phyloP scores from a whole-genome alignment of 1,139 yeast genomes.

The Cylindricascospora bacillispora region DNA sequence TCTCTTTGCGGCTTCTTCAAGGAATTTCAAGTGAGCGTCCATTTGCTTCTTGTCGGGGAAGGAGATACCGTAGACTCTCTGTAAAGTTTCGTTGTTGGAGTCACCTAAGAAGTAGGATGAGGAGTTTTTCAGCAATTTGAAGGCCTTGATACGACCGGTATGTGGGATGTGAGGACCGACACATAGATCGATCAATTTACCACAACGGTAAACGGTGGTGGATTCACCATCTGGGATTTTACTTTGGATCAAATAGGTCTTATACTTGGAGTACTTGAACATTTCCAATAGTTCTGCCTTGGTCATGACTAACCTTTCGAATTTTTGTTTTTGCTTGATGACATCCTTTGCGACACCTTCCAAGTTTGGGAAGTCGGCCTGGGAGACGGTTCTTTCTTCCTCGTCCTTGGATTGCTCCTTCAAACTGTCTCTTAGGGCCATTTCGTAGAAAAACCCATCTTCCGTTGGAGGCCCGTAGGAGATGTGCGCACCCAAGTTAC shows the following conservation, averaged over 20 bases:
- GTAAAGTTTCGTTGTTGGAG: constrained; percentile 82
- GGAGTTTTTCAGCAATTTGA: constrained; percentile 89
- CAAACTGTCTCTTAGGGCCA: constrained; percentile 54
- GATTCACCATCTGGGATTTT: constrained; percentile 95
- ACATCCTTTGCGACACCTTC: constrained; percentile 86
- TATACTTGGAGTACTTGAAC: constrained; percentile 94
- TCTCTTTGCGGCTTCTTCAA: constrained; percentile 94
- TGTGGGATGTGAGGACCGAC: constrained; percentile 98
- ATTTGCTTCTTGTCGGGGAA: constrained; percentile 97
- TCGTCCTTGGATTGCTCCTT: constrained; percentile 30
- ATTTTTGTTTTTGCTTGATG: constrained; percentile 91
- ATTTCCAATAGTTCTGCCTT: constrained; percentile 84
- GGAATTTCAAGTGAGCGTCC: constrained; percentile 90
- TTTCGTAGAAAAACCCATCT: constrained; percentile 96
- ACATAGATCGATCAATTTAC: constrained; percentile 94
- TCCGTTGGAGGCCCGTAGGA: constrained; percentile 95
- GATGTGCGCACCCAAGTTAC: constrained; percentile 88
- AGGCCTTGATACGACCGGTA: constrained; percentile 91
- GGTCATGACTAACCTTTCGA: constrained; percentile 84
- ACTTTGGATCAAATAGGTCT: constrained; percentile 72
- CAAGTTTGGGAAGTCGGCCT: constrained; percentile 69
- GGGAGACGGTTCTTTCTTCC: constrained; percentile 63
- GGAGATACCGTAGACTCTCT: constrained; percentile 94
- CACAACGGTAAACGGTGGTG: constrained; percentile 96
- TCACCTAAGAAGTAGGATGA: constrained; percentile 96